Percentiles rank a stretch among this genome's conserved stretches.
These are phyloP conservation scores for Schizochytrium sp. DNA, from an alignment of 108 stramenopile genomes.

Conservation along the genomic window DNA sequence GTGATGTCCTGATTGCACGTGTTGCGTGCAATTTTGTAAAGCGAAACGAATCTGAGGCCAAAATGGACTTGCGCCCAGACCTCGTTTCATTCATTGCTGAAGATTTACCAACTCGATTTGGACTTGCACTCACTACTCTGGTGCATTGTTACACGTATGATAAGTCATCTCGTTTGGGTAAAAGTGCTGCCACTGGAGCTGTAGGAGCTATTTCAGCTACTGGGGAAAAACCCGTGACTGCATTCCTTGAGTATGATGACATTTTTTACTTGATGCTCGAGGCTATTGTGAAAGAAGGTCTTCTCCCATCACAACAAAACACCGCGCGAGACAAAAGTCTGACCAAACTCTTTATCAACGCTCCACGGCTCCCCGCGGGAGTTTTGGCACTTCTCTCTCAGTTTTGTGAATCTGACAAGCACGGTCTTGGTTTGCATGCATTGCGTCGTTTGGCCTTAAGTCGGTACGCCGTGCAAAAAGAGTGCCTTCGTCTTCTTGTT, in stretches of 20 bases:
- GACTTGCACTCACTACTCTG: constrained; percentile 6
- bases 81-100: constrained; percentile 54
- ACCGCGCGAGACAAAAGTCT: constrained; percentile 4
- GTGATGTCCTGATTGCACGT: constrained; percentile 36
- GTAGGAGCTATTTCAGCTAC: background rate
- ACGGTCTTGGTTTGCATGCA: constrained; percentile 9
- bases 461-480: background rate
- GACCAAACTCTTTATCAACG: background rate
- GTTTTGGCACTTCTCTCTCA: background rate
- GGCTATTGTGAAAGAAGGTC: background rate
- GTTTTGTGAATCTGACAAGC: constrained; percentile 43
- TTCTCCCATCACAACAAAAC: background rate
- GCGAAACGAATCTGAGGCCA: constrained; percentile 36
- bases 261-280: constrained; percentile 43
- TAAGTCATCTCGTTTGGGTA: background rate
- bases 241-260: constrained; percentile 29
- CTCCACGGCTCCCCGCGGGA: constrained; percentile 29
- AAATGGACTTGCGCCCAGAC: constrained; percentile 40
- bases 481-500: background rate
- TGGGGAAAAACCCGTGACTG: background rate
- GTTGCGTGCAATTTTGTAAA: constrained; percentile 49
- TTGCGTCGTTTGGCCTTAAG: background rate
- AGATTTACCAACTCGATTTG: constrained; percentile 33
- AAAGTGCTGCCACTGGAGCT: background rate
- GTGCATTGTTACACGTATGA: constrained; percentile 18